A percentile compares a stretch with the other conserved stretches of the same genome.
phyloP scores from a whole-genome alignment of 805 yeast species.

The Soucietia sequanensis region DNA sequence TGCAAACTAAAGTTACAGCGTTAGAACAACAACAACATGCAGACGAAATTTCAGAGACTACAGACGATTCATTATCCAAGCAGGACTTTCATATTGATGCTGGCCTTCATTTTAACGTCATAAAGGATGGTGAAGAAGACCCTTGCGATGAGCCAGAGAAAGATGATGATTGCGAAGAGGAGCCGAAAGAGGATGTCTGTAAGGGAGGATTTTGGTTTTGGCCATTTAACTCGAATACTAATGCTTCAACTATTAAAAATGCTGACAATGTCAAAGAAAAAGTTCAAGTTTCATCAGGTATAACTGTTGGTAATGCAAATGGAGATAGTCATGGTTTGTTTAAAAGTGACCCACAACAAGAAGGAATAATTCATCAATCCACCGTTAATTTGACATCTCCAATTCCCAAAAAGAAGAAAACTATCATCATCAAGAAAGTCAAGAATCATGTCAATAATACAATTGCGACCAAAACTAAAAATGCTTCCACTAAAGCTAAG shows the following conservation, averaged over 20 bases:
- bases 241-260: slow-evolving; percentile 6
- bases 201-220: slow-evolving; percentile 17
- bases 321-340: slow-evolving; percentile 3
- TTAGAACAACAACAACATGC: too few species aligned
- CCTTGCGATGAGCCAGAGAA: slow-evolving; percentile 9
- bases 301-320: slow-evolving; percentile 1
- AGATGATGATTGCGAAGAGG: slow-evolving; percentile 8
- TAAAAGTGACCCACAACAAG: slow-evolving; percentile 1
- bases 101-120: slow-evolving; percentile 15
- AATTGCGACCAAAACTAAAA: too few species aligned
- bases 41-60: too few species aligned
- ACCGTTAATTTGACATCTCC: too few species aligned
- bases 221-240: slow-evolving; percentile 10
- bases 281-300: slow-evolving; percentile 6
- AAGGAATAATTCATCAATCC: background rate
- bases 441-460: too few species aligned
- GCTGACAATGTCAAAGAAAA: background rate
- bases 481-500: too few species aligned
- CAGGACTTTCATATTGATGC: slow-evolving; percentile 12
- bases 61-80: background rate
- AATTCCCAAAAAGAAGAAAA: too few species aligned
- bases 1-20: too few species aligned
- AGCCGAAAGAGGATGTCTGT: slow-evolving; percentile 7
- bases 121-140: slow-evolving; percentile 6
- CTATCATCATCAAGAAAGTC: too few species aligned